Evolutionary conservation across 108 stramenopile genomes (phyloP).

Genomic region (Pseudonitzschia multiseries): DNA sequence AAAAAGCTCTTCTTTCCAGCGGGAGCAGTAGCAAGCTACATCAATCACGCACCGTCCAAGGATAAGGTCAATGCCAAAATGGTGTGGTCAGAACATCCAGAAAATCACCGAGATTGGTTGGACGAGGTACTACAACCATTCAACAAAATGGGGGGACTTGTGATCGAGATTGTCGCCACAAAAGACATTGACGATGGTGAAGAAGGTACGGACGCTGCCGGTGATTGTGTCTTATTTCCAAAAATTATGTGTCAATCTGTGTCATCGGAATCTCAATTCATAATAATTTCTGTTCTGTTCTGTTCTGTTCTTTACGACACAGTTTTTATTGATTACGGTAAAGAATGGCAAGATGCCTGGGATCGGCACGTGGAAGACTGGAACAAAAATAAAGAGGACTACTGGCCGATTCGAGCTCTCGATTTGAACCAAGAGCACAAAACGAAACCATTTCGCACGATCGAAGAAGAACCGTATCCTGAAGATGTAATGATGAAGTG

Average conservation of each 20-base stretch:
- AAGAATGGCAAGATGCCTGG: slow-evolving; percentile 79
- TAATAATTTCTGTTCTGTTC: neutral
- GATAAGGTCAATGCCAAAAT: slow-evolving; percentile 71
- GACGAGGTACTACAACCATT: slow-evolving; percentile 48
- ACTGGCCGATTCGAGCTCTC: slow-evolving; percentile 41
- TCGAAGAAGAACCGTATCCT: slow-evolving; percentile 31
- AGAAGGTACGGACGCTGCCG: slow-evolving; percentile 26
- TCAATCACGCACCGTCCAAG: slow-evolving; percentile 69
- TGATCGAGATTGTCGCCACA: slow-evolving; percentile 78
- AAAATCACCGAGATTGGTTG: slow-evolving; percentile 42
- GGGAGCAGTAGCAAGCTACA: slow-evolving; percentile 57
- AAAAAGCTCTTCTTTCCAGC: slow-evolving; percentile 60
- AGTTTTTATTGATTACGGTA: slow-evolving; percentile 79
- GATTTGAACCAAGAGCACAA: slow-evolving; percentile 41
- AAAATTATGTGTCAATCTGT: neutral
- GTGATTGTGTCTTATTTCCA: neutral
- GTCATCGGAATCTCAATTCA: neutral
- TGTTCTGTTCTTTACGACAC: neutral
- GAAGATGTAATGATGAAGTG: slow-evolving; percentile 45
- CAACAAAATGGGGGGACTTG: slow-evolving; percentile 47
- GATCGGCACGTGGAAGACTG: slow-evolving; percentile 42
- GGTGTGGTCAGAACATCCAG: slow-evolving; percentile 70
- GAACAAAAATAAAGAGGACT: slow-evolving; percentile 43
- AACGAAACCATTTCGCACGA: slow-evolving; percentile 25
- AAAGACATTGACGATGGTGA: slow-evolving; percentile 65